These are phyloP conservation scores for Balamuthia mandrillaris DNA, from an alignment of 208 protist species.

Conservation along the genomic window DNA sequence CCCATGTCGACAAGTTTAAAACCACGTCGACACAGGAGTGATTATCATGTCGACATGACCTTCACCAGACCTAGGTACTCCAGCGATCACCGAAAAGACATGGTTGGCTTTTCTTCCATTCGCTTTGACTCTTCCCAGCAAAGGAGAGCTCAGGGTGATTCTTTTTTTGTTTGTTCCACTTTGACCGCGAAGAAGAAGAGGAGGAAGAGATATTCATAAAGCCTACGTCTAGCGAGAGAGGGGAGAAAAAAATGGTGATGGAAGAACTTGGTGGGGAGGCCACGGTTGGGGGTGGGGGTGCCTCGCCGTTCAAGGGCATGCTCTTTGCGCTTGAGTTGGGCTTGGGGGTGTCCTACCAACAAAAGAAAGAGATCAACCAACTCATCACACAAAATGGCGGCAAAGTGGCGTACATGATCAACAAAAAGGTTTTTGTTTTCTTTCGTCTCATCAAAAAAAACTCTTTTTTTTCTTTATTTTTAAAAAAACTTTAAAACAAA, in stretches of 20 bases:
- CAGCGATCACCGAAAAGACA: too few species aligned
- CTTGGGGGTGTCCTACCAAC: background rate
- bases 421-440: background rate
- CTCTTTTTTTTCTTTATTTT: background rate
- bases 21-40: too few species aligned
- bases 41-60: too few species aligned
- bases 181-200: background rate
- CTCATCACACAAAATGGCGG: slow-evolving; percentile 8
- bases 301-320: background rate
- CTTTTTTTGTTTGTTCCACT: too few species aligned
- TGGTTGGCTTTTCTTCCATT: too few species aligned
- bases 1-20: too few species aligned
- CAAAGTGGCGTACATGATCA: slow-evolving; percentile 15
- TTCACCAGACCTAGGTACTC: too few species aligned
- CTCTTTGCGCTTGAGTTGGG: background rate
- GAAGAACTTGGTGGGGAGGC: too few species aligned
- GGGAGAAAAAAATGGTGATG: background rate
- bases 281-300: background rate
- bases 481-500: too few species aligned
- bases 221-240: background rate
- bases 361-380: slow-evolving; percentile 24
- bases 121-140: too few species aligned
- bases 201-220: background rate
- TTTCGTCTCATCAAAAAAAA: too few species aligned
- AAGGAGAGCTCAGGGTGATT: too few species aligned